A percentile compares a stretch with the other conserved stretches of the same genome.
Evolutionary conservation across 768 basidiomycete genomes (phyloP).

Genomic region (Phaeotremella skinneri): DNA sequence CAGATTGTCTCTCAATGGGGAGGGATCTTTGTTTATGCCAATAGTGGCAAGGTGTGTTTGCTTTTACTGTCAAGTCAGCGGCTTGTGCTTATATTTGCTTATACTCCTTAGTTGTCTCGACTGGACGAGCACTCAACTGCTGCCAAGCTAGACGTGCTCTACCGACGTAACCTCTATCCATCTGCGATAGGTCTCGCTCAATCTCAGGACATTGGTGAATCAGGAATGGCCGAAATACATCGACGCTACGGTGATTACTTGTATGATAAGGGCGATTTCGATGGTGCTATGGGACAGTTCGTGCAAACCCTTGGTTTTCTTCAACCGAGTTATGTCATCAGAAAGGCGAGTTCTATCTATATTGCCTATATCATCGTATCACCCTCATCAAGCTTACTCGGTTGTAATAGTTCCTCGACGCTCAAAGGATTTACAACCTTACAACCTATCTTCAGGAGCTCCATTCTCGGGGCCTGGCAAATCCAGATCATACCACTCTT

Average conservation of each 20-base stretch:
- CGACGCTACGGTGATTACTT: conserved; percentile 86
- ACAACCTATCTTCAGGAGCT: conserved; percentile 94
- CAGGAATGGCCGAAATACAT: conserved; percentile 82
- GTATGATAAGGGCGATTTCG: conserved; percentile 86
- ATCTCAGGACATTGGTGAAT: conserved; percentile 69
- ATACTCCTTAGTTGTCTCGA: conserved; percentile 34
- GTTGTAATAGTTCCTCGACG: conserved; percentile 76
- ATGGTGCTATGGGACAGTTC: conserved; percentile 89
- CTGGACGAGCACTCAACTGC: conserved; percentile 59
- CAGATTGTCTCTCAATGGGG: conserved; percentile 81
- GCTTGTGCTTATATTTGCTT: neutral
- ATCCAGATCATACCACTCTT: conserved; percentile 93
- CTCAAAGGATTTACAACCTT: conserved; percentile 91
- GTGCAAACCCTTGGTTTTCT: conserved; percentile 82
- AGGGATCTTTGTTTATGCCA: conserved; percentile 71
- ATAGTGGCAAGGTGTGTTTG: conserved; percentile 67
- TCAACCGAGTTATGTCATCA: conserved; percentile 92
- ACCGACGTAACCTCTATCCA: conserved; percentile 68
- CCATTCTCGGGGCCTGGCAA: conserved; percentile 83
- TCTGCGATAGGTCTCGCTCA: conserved; percentile 80
- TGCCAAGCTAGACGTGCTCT: conserved; percentile 81
- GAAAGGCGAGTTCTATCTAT: conserved; percentile 64
- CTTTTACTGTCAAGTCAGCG: neutral
- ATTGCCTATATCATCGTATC: neutral
- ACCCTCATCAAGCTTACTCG: conserved; percentile 3